These are phyloP conservation scores for Xerocomellus amylosporus DNA, from an alignment of 768 basidiomycete species.

Conservation along the genomic window DNA sequence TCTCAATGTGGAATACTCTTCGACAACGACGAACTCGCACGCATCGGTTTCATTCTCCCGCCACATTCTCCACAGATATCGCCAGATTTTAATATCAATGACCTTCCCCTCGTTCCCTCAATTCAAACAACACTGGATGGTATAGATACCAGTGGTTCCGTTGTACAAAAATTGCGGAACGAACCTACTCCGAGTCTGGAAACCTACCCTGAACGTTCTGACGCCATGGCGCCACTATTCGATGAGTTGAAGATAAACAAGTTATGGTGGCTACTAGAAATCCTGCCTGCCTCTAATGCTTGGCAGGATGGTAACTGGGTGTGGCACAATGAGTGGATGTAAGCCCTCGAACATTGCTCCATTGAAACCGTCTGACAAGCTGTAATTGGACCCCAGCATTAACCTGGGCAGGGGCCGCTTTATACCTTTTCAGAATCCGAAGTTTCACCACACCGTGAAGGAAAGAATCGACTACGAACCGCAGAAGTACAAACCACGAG, in stretches of 20 bases:
- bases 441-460: conserved; percentile 64
- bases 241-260: conserved; percentile 46
- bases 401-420: conserved; percentile 58
- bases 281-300: conserved; percentile 50
- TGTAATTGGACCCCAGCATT: conserved; percentile 13
- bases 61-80: neutral
- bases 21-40: conserved; percentile 45
- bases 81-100: neutral
- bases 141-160: neutral
- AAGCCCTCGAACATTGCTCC: conserved; percentile 23
- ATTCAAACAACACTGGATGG: neutral
- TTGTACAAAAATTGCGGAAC: neutral
- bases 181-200: neutral
- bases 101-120: neutral
- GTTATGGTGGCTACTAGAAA: conserved; percentile 73
- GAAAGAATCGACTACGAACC: conserved; percentile 47
- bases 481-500: conserved; percentile 58
- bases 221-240: conserved; percentile 48
- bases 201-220: conserved; percentile 12
- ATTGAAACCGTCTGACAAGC: neutral
- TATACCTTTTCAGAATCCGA: conserved; percentile 45
- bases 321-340: conserved; percentile 60
- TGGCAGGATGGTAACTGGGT: conserved; percentile 55
- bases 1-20: conserved; percentile 62
- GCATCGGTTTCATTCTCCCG: conserved; percentile 36